Evolutionary conservation across 2,329 filamentous ascomycete genomes (phyloP).

Genomic region (Arthrobotrys musiformis): DNA sequence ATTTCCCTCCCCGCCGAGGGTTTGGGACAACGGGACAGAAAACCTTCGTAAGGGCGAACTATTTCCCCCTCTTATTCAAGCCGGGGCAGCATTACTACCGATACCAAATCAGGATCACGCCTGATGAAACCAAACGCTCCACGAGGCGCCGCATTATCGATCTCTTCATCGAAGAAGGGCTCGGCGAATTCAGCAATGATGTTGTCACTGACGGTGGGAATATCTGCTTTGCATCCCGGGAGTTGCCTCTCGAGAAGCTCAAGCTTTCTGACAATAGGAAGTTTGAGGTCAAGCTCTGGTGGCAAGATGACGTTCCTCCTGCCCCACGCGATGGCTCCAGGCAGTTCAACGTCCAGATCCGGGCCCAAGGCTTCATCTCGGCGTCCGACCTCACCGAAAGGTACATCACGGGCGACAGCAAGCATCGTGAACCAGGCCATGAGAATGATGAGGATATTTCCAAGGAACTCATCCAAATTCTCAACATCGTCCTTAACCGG

Average conservation of each 20-base stretch:
- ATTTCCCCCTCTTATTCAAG: slow-evolving; percentile 29
- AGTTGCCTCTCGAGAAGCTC: slow-evolving; percentile 20
- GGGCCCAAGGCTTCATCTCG: not conserved
- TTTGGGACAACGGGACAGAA: slow-evolving; percentile 31
- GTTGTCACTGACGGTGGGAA: slow-evolving; percentile 37
- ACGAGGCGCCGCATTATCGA: slow-evolving; percentile 22
- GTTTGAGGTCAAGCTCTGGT: slow-evolving; percentile 33
- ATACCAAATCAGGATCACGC: slow-evolving; percentile 21
- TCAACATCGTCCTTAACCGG: slow-evolving; percentile 36
- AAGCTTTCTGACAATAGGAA: not conserved
- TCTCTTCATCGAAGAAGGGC: slow-evolving; percentile 22
- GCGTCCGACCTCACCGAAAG: slow-evolving; percentile 17
- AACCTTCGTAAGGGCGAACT: slow-evolving; percentile 29
- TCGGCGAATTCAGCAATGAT: not conserved
- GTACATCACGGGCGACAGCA: slow-evolving; percentile 23
- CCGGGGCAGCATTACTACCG: slow-evolving; percentile 9
- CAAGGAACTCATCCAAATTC: slow-evolving; percentile 14
- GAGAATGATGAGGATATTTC: not conserved
- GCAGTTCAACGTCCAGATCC: slow-evolving; percentile 19
- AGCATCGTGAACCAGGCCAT: slow-evolving; percentile 13
- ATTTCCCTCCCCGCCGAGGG: slow-evolving; percentile 35
- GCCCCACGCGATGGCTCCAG: not conserved
- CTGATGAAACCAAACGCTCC: slow-evolving; percentile 22
- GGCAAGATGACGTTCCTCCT: slow-evolving; percentile 17
- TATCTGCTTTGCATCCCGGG: slow-evolving; percentile 2